phyloP scores from a whole-genome alignment of 2,329 filamentous ascomycete genomes.

The Paraphoma chrysanthemicola region DNA sequence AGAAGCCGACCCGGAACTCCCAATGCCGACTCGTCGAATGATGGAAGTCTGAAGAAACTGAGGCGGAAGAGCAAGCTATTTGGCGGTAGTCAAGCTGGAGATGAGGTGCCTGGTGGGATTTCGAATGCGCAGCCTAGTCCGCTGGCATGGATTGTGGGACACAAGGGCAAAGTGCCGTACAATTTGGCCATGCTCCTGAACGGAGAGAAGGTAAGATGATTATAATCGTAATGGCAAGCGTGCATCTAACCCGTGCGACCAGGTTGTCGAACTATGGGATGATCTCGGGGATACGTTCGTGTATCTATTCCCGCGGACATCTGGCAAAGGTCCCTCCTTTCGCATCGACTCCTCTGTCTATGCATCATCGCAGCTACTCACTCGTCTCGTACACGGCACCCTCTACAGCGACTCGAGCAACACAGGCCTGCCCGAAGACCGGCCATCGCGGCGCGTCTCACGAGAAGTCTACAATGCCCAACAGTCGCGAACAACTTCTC shows the following conservation, averaged over 20 bases:
- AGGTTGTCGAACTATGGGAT: constrained; percentile 68
- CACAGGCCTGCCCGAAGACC: constrained; percentile 25
- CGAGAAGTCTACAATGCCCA: constrained; percentile 18
- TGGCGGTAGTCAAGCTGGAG: constrained; percentile 32
- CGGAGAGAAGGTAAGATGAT: constrained; percentile 56
- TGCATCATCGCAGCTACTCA: constrained; percentile 63
- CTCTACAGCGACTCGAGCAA: constrained; percentile 49
- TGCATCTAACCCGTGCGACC: constrained; percentile 15
- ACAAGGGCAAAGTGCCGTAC: constrained; percentile 64
- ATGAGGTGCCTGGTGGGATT: constrained; percentile 21
- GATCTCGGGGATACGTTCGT: constrained; percentile 67
- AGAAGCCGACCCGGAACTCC: constrained; percentile 34
- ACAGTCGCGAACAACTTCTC: constrained; percentile 44
- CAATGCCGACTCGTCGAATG: constrained; percentile 18
- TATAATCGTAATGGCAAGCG: constrained; percentile 2
- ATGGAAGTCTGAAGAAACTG: constrained; percentile 39
- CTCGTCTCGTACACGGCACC: constrained; percentile 62
- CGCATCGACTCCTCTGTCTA: constrained; percentile 66
- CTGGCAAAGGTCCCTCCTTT: constrained; percentile 66
- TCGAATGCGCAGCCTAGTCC: constrained; percentile 27
- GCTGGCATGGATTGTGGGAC: constrained; percentile 65
- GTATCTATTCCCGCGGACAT: constrained; percentile 66
- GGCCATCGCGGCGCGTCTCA: constrained; percentile 28
- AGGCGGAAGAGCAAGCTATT: constrained; percentile 46
- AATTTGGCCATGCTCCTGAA: constrained; percentile 59